Percentiles rank a stretch among this genome's conserved stretches.
Conservation (phyloP, 352 stramenopile genomes). For the Globisporangium splendens region DNA sequence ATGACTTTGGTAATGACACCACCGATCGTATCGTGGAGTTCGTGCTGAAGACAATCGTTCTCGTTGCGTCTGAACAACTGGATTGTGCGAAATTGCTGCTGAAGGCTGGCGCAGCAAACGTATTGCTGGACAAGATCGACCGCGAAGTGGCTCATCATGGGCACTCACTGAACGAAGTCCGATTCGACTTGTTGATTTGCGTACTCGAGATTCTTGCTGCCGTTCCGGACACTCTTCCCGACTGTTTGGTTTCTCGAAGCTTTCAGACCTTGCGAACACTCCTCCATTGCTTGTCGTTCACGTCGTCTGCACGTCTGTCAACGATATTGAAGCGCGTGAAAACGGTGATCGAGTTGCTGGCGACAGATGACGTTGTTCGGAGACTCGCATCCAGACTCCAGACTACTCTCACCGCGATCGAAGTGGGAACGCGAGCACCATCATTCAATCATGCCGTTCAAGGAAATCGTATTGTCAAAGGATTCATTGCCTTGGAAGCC, state of each 20-base stretch:
- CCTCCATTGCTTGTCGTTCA: not conserved
- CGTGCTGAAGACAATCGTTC: not conserved
- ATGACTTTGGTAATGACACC: not conserved
- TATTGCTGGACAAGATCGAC: constrained; percentile 8
- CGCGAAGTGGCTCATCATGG: not conserved
- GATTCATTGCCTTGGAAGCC: constrained; percentile 19
- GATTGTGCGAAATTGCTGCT: not conserved
- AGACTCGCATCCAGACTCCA: not conserved
- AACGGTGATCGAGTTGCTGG: constrained; percentile 1
- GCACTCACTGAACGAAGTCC: not conserved
- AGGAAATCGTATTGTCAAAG: constrained; percentile 13
- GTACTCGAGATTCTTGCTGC: constrained; percentile 2
- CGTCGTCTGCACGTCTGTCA: not conserved
- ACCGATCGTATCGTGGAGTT: not conserved
- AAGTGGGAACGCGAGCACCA: not conserved
- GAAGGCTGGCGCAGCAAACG: not conserved
- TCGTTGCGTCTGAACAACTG: not conserved
- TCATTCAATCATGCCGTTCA: not conserved
- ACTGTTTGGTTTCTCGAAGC: constrained; percentile 1
- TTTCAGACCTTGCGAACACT: constrained; percentile 2
- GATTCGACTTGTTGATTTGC: not conserved
- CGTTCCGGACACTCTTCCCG: not conserved
- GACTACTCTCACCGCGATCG: not conserved
- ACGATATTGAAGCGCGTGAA: not conserved
- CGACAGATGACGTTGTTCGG: constrained; percentile 1